Evolutionary conservation across 495 filamentous ascomycete species (phyloP), one percentile per base, ranked within the genome.

Genomic region (Mytilinidion resinicola): DNA sequence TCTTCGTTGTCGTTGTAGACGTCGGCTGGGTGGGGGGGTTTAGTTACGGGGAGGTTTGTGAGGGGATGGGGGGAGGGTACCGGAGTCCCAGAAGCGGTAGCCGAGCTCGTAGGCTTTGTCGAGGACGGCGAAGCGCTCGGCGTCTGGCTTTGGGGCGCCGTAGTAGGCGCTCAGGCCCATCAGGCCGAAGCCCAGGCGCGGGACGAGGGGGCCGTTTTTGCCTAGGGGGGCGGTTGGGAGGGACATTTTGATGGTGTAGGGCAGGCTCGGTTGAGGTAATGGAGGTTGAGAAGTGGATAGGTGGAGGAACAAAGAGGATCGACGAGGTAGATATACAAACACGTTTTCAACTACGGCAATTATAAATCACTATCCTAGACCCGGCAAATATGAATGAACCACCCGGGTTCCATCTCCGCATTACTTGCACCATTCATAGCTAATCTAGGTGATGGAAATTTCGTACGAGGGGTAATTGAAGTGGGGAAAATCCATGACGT

Each of bases 81-180:
- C 44, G 9, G 73, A 78, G 63, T 87, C 85, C 84, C 84, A 87
- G 54, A 81, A 80, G 0, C 60, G 77, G 39, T 77, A 70, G 4
- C 85, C 85, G 9, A 79, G 66, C 53, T 80, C 74, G 48, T 80
- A 61, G 11, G 78, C 80, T 2, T 77, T 76, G 59, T 83, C 79
- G 0, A 80, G 75, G 10, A 82, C 9, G 9, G 67, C 67, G 48
- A 82, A 77, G n/a, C 76, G 74, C 33, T 77, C 76, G 34, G 76
- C 70, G 43, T 82, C 76, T n/a, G 62, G 59, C 2, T 71, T 60
- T 8, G 64, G 12, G 1, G 60, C 17, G 9, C 78, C 78, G 57
- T 82, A 82, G 37, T 61, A 43, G 3, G 51, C 34, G 51, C 73
- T 74, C 55, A 82, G 34, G 9, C 77, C 77, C 81, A 83, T 82